A percentile compares a stretch with the other conserved stretches of the same genome.
These are phyloP conservation scores for Aspergillus eucalypticola DNA, from an alignment of 2,329 filamentous ascomycete genomes.

Conservation along the genomic window DNA sequence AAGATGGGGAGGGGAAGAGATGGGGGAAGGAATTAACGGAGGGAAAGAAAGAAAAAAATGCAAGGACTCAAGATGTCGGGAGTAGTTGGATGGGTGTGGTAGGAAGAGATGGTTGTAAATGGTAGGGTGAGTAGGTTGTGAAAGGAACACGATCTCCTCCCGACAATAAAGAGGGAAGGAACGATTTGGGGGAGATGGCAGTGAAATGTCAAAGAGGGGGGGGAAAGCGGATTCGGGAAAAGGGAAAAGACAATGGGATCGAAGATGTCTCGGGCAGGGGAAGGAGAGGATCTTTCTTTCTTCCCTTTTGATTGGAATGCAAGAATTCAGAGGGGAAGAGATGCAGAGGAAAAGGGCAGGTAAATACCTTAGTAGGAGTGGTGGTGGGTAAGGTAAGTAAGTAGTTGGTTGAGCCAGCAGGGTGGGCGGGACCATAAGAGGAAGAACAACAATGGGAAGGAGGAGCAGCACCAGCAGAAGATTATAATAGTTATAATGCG, in stretches of 20 bases:
- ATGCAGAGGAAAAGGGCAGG: conserved; percentile 14
- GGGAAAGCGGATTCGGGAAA: background rate
- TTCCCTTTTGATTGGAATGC: conserved; percentile 17
- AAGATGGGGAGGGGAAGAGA: background rate
- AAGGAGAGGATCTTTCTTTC: conserved; percentile 12
- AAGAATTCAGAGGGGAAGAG: conserved; percentile 7
- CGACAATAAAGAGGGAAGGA: background rate
- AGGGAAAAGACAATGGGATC: conserved; percentile 8
- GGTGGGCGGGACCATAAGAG: conserved; percentile 18
- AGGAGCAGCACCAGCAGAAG: conserved; percentile 16
- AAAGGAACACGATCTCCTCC: background rate
- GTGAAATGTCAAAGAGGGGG: conserved; percentile 16
- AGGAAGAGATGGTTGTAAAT: background rate
- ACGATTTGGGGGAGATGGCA: background rate
- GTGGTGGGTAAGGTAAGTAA: background rate
- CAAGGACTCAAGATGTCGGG: background rate
- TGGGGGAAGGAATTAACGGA: background rate
- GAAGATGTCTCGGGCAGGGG: conserved; percentile 10
- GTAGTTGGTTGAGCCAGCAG: conserved; percentile 15
- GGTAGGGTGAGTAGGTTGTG: background rate
- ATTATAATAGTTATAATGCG: conserved; percentile 13
- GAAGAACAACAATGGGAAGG: conserved; percentile 14
- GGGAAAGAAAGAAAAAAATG: background rate
- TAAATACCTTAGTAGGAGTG: conserved; percentile 15
- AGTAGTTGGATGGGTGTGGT: background rate